Evolutionary conservation across 2,329 filamentous ascomycete species (phyloP).

Genomic region (Fonsecaea multimorphosa): DNA sequence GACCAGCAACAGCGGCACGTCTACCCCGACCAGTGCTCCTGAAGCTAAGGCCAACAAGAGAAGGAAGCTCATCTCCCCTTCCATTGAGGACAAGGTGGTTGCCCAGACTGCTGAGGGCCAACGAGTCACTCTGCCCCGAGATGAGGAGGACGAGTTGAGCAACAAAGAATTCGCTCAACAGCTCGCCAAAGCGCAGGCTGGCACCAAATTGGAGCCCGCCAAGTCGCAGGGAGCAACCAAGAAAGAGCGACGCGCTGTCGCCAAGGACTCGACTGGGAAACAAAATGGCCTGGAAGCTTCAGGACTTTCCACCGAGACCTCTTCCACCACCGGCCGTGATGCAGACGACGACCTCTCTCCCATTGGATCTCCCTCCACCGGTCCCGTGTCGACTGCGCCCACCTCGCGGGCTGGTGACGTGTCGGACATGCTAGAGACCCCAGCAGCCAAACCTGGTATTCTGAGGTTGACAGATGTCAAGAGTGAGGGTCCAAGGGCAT

Average conservation of each 20-base stretch:
- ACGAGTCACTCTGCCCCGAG: slow-evolving; percentile 38
- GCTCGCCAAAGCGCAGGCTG: slow-evolving; percentile 72
- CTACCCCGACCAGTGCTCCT: slow-evolving; percentile 30
- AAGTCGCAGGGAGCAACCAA: slow-evolving; percentile 41
- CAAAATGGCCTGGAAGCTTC: slow-evolving; percentile 52
- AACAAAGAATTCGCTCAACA: slow-evolving; percentile 79
- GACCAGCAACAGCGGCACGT: slow-evolving; percentile 26
- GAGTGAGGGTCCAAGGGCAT: slow-evolving; percentile 61
- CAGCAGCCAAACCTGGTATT: slow-evolving; percentile 71
- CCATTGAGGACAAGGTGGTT: slow-evolving; percentile 43
- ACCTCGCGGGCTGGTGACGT: slow-evolving; percentile 71
- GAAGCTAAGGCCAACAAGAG: slow-evolving; percentile 46
- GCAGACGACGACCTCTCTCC: slow-evolving; percentile 82
- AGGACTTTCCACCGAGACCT: slow-evolving; percentile 62
- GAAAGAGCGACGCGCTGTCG: slow-evolving; percentile 52
- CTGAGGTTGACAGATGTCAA: slow-evolving; percentile 76
- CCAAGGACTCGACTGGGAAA: slow-evolving; percentile 56
- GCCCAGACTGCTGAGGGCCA: slow-evolving; percentile 43
- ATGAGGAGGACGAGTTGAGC: slow-evolving; percentile 66
- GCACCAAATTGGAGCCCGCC: slow-evolving; percentile 61
- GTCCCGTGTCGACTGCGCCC: slow-evolving; percentile 45
- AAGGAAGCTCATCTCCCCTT: slow-evolving; percentile 45
- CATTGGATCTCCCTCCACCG: slow-evolving; percentile 65
- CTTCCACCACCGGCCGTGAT: slow-evolving; percentile 72
- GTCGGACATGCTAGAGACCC: slow-evolving; percentile 88